A percentile compares a stretch with the other conserved stretches of the same genome.
Evolutionary conservation across 176 grass and related monocot species (phyloP).

Genomic region (Paspalum notatum): DNA sequence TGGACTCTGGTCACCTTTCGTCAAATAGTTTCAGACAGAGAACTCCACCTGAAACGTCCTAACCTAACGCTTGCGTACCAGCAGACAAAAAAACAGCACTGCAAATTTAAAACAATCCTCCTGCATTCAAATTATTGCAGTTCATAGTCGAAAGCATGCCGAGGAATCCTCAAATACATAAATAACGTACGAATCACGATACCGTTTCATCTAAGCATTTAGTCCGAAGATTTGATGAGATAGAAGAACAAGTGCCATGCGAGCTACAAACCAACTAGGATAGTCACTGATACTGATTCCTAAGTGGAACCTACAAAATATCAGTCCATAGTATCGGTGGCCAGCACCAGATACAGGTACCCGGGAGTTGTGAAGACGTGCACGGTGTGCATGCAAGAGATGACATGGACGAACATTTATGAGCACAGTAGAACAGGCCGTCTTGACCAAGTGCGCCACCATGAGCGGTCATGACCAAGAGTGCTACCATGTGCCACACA

Average conservation of each 20-base stretch:
- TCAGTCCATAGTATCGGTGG: slow-evolving; percentile 32
- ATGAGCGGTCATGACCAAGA: too few species aligned
- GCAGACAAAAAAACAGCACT: neutral
- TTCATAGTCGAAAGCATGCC: slow-evolving; percentile 31
- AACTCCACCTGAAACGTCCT: neutral
- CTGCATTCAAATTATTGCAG: slow-evolving; percentile 49
- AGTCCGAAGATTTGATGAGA: slow-evolving; percentile 30
- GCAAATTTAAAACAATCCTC: slow-evolving; percentile 27
- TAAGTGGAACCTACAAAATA: slow-evolving; percentile 60
- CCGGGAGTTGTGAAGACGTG: slow-evolving; percentile 41
- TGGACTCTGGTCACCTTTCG: neutral
- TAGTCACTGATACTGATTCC: slow-evolving; percentile 61
- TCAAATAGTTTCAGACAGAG: neutral
- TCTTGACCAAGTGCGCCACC: neutral
- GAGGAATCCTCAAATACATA: slow-evolving; percentile 45
- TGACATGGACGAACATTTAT: slow-evolving; percentile 6
- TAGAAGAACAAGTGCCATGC: neutral
- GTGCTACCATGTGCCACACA: slow-evolving; percentile 25
- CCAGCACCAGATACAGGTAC: slow-evolving; percentile 43
- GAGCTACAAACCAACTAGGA: slow-evolving; percentile 43
- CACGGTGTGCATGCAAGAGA: slow-evolving; percentile 30
- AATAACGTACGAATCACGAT: slow-evolving; percentile 20
- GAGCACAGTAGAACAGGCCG: slow-evolving; percentile 9
- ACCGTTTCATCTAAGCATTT: slow-evolving; percentile 29
- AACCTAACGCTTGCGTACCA: neutral